Evolutionary conservation across 352 stramenopile species (phyloP), one percentile per base, ranked within the genome.

Genomic region (Pythium phragmiticola): DNA sequence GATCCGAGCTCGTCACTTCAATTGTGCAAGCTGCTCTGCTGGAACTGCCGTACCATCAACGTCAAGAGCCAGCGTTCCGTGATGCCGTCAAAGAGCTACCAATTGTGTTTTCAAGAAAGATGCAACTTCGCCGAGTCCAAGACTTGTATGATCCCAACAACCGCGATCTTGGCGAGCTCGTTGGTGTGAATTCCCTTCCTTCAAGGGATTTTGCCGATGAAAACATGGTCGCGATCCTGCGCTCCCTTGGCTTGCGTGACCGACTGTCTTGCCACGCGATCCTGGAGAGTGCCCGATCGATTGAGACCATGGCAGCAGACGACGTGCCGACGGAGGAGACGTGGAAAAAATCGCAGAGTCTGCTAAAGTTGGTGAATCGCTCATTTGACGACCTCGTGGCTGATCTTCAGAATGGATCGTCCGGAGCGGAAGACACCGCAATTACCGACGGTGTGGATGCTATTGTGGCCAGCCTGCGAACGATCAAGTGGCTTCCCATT

Each of bases 71-170:
- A 11, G 65, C 60, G 6, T 91, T 91, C 52, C 80, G 80, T 23
- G 60, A 80, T 17, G n/a, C 63, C 33, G 19, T 94, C 11, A 73
- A 68, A 57, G 74, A 53, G 4, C 43, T 73, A 28, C 57, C 65
- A 17, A 66, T 90, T 11, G 72, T 94, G 61, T 81, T 84, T 43
- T 90, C 83, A 2, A 68, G 69, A 26, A 87, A 83, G 59, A 68
- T 76, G 23, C 47, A 73, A 16, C 76, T 88, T 56, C 83, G 81
- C 21, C 56, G 58, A 21, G 54, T 89, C 17, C 70, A 63, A 4
- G 76, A 94, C 51, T 63, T 94, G 7, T 78, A 94, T 34, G 85
- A 94, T 62, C 85, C 85, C 26, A 88, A 69, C 57, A 84, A 80
- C 41, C 77, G 73, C 13, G 82, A 90, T 36, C 51, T 93, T 16